phyloP scores from a whole-genome alignment of 179 eudicot species.

The Spergularia azorica region DNA sequence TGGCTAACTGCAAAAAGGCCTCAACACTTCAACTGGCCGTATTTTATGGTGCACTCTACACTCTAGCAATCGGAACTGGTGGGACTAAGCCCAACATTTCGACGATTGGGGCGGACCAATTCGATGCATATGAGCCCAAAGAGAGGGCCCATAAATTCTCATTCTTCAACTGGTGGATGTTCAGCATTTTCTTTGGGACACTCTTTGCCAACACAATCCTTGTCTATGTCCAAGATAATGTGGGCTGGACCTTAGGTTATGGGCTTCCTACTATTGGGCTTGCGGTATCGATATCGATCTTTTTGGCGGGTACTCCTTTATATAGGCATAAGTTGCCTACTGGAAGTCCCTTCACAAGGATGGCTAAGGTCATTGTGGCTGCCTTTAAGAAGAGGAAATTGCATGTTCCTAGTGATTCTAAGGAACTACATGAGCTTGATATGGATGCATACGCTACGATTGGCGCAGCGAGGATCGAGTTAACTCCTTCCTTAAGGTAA shows the following conservation, averaged over 20 bases:
- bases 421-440: slow-evolving; percentile 71
- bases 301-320: slow-evolving; percentile 59
- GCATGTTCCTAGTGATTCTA: slow-evolving; percentile 53
- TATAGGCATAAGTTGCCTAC: slow-evolving; percentile 64
- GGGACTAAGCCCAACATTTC: slow-evolving; percentile 88
- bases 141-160: slow-evolving; percentile 73
- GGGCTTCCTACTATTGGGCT: slow-evolving; percentile 75
- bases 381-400: slow-evolving; percentile 53
- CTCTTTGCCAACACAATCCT: slow-evolving; percentile 72
- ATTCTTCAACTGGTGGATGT: slow-evolving; percentile 92
- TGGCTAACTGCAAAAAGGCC: slow-evolving; percentile 37
- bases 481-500: slow-evolving; percentile 69
- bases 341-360: slow-evolving; percentile 78
- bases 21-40: slow-evolving; percentile 51
- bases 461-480: slow-evolving; percentile 59
- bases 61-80: slow-evolving; percentile 70
- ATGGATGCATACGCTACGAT: slow-evolving; percentile 53
- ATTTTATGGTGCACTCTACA: slow-evolving; percentile 70
- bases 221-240: slow-evolving; percentile 79
- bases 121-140: slow-evolving; percentile 74
- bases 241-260: slow-evolving; percentile 79
- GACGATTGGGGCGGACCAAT: slow-evolving; percentile 81
- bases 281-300: slow-evolving; percentile 55
- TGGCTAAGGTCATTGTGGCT: slow-evolving; percentile 76
- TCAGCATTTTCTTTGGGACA: slow-evolving; percentile 72